Evolutionary conservation across 2,329 filamentous ascomycete genomes (phyloP), one percentile per base, ranked within the genome.

Genomic region (Hymenoscyphus fraxineus): DNA sequence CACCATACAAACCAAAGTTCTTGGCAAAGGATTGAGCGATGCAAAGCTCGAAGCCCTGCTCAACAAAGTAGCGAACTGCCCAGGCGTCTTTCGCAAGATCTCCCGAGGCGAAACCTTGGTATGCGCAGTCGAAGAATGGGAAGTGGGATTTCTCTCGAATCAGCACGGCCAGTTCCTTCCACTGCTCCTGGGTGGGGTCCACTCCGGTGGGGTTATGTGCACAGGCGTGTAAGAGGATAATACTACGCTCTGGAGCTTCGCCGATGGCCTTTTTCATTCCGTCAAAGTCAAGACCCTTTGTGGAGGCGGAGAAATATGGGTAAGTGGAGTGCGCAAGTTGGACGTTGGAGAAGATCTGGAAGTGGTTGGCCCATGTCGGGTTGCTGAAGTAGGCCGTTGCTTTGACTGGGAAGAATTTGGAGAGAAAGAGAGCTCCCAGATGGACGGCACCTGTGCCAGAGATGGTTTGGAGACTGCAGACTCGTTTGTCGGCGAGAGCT

Each of bases 151-250:
- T 92, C 73, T 86, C 78, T 73, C 85, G 85, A 78, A 98, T 88
- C 56, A 97, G 78, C 55, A 83, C 78, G 61, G 94, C 93, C 67
- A 99, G 87, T 80, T 96, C 85, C 78, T 90, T 92, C 95, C 95
- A 99, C 81, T 99, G 95, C 62, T 94, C 92, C 70, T 90, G 83
- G 22, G 93, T 96, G 7, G 93, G 93, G 79, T 99, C 95, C 68
- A 99, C 93, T 65, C 95, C 95, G 0, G 95, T 99, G 41, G 95
- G 95, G 82, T 99, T 99, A 83, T 99, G 95, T 44, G 95, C 95
- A 77, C 95, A 99, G 68, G 93, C 91, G 80, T 98, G 95, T 47
- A 98, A 86, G 56, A 98, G 84, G 77, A 99, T 88, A 77, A 99
- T 87, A 76, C 91, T 94, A 71, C 88, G 87, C 61, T 90, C 83